Evolutionary conservation across 2,329 filamentous ascomycete species (phyloP).

Genomic region (Talaromyces sp.): DNA sequence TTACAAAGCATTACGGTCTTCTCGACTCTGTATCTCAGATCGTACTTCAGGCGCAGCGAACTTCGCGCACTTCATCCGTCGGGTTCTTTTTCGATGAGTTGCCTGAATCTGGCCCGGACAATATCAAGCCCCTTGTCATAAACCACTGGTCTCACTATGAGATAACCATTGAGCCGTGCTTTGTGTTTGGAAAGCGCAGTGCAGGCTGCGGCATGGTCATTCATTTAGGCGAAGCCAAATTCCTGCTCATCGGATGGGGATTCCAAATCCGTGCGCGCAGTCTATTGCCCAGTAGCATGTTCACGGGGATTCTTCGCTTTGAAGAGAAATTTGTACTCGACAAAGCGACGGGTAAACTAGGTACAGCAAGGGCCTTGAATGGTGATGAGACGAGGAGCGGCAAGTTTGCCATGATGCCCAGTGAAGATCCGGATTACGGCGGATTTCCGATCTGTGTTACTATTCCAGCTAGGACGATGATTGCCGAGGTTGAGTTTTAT

Average conservation of each 20-base stretch:
- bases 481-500: conserved; percentile 24
- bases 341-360: conserved; percentile 31
- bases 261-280: conserved; percentile 36
- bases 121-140: conserved; percentile 23
- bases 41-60: conserved; percentile 38
- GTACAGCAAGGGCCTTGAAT: conserved; percentile 35
- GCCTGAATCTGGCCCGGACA: conserved; percentile 13
- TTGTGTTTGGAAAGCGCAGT: conserved; percentile 43
- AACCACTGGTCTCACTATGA: conserved; percentile 26
- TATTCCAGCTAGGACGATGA: conserved; percentile 48
- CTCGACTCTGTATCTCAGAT: conserved; percentile 29
- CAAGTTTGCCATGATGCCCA: conserved; percentile 51
- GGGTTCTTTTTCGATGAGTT: conserved; percentile 38
- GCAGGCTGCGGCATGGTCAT: conserved; percentile 43
- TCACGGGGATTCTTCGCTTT: conserved; percentile 42
- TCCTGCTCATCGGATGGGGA: conserved; percentile 44
- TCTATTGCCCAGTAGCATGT: conserved; percentile 28
- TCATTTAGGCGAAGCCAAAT: conserved; percentile 33
- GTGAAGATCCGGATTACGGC: conserved; percentile 53
- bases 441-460: conserved; percentile 54
- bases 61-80: conserved; percentile 24
- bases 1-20: conserved; percentile 35
- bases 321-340: conserved; percentile 35
- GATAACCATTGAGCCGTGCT: conserved; percentile 39
- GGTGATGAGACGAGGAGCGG: conserved; percentile 48